Base-by-base conservation (phyloP, 1,284 basidiomycete species). In the Pseudozyma sp. region DNA sequence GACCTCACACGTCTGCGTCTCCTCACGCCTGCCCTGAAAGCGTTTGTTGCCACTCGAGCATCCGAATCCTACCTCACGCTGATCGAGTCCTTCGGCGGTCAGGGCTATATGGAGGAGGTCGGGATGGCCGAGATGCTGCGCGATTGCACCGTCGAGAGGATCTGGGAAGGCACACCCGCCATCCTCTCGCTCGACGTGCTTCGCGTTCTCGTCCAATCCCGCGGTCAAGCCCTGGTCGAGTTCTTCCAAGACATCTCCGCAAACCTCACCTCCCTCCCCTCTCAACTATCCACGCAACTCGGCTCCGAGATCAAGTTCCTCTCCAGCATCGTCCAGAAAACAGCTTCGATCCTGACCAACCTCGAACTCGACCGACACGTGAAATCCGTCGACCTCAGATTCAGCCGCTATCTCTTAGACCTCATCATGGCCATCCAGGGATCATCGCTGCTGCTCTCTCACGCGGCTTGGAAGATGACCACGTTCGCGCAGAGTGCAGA, bases 41-140 rank as follows among this genome's bases (percentile, higher is more conserved):
- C 89, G 0, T 93, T 91, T 81, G 87, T 88, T 4, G 88, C 92
- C 7, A 89, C 91, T 64, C 89, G 89, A 75, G 88, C 88, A 0
- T 87, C 87, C 50, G 83, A 87, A 0, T 90, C 88, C 5, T 90
- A 92, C 86, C 89, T 91, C 68, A 90, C 91, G 65, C 89, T 90
- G 43, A 92, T 93, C 90, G 87, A 89, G 43, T 86, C 89, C 5
- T 86, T 93, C 3, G 92, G 92, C 33, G 92, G 92, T 2, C 90
- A 90, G 54, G 92, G 92, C 0, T 93, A 92, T 77, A 92, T 93
- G 91, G 90, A 92, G 77, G 92, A 93, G 80, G 90, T 88, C 49
- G 54, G 59, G 39, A 55, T 70, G 55, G 74, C 61, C 65, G 68
- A 72, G 55, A 75, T 88, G 47, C 88, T 91, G 44, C 86, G 90